Conservation (phyloP, 1,139 yeast species). For the Geotrichum cucujoidarum region DNA sequence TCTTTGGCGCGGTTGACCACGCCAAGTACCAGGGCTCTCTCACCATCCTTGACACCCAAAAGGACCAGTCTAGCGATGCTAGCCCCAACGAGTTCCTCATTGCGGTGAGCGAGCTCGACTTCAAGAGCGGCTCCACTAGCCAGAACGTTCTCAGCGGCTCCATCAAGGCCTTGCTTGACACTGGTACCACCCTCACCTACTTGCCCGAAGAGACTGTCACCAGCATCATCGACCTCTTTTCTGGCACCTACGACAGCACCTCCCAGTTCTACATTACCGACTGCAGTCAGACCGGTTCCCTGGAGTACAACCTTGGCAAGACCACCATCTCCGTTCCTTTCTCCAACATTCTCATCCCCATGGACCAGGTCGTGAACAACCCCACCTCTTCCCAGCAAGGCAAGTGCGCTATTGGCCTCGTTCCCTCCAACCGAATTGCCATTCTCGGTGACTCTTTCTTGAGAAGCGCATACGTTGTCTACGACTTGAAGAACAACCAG, state of each 20-base stretch:
- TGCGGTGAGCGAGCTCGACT: background rate
- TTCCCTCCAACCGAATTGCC: slow-evolving; percentile 6
- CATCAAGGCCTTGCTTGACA: slow-evolving; percentile 10
- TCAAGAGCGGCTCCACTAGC: background rate
- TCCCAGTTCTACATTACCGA: background rate
- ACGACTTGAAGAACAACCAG: slow-evolving; percentile 9
- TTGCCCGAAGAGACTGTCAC: slow-evolving; percentile 8
- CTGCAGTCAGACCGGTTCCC: slow-evolving; percentile 4
- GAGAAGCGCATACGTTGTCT: slow-evolving; percentile 70
- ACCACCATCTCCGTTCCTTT: slow-evolving; percentile 39
- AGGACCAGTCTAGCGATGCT: background rate
- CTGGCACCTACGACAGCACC: background rate
- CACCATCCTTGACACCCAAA: background rate
- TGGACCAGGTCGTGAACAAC: background rate
- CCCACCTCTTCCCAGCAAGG: background rate
- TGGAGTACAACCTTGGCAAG: slow-evolving; percentile 42
- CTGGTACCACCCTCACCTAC: slow-evolving; percentile 15
- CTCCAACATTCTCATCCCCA: slow-evolving; percentile 5
- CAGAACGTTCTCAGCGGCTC: slow-evolving; percentile 5
- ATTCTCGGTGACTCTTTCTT: slow-evolving; percentile 71
- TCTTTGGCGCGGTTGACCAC: slow-evolving; percentile 54
- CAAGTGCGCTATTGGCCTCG: background rate
- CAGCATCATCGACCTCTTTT: background rate
- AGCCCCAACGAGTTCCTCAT: slow-evolving; percentile 1
- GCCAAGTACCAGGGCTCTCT: slow-evolving; percentile 43